Conservation (phyloP, 2,329 filamentous ascomycete genomes). For the Eutypa lata region DNA sequence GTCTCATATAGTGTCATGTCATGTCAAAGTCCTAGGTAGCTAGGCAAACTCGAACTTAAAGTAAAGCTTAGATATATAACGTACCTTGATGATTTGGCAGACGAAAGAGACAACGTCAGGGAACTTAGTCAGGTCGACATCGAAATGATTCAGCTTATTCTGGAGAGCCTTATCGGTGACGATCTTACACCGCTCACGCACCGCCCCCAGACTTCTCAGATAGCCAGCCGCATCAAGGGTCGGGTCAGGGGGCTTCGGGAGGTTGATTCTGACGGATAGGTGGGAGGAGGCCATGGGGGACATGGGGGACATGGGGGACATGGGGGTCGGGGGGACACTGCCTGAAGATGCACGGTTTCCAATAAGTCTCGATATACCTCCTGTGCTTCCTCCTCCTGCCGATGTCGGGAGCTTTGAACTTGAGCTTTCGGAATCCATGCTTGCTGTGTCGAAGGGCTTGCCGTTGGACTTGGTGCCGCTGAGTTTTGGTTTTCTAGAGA, state of each 20-base stretch:
- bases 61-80: slow-evolving; percentile 15
- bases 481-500: slow-evolving; percentile 53
- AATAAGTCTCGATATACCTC: slow-evolving; percentile 28
- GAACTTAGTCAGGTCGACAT: slow-evolving; percentile 84
- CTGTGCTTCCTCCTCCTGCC: not conserved
- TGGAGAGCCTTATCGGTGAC: slow-evolving; percentile 73
- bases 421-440: slow-evolving; percentile 49
- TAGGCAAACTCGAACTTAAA: not conserved
- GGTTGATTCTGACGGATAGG: slow-evolving; percentile 66
- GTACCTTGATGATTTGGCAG: slow-evolving; percentile 90
- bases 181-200: slow-evolving; percentile 74
- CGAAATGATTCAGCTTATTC: slow-evolving; percentile 80
- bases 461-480: slow-evolving; percentile 34
- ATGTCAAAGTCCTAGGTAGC: too few relatives aligned
- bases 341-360: slow-evolving; percentile 49
- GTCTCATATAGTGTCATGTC: not conserved
- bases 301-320: slow-evolving; percentile 51
- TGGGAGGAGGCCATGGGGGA: slow-evolving; percentile 44
- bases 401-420: slow-evolving; percentile 39
- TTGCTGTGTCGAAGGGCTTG: slow-evolving; percentile 43
- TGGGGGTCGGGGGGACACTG: slow-evolving; percentile 47
- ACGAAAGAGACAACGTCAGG: slow-evolving; percentile 80
- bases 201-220: slow-evolving; percentile 82
- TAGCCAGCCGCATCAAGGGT: slow-evolving; percentile 85
- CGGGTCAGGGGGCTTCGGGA: slow-evolving; percentile 84